phyloP scores from a whole-genome alignment of 1,139 yeast genomes.

The Diutina rugosa region DNA sequence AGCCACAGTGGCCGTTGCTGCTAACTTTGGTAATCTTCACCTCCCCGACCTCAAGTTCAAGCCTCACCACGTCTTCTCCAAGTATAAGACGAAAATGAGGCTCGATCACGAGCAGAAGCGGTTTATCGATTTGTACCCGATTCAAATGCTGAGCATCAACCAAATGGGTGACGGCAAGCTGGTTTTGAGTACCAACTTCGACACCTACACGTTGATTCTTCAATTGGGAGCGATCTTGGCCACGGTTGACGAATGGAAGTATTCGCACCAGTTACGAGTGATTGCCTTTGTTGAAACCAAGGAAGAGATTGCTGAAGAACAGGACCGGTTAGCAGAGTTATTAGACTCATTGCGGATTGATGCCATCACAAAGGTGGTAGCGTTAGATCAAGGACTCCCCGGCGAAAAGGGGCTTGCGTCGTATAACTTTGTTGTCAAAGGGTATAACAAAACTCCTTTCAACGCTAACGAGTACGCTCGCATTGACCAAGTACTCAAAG shows the following conservation, averaged over 20 bases:
- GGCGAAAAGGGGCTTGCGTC: slow-evolving; percentile 25
- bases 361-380: slow-evolving; percentile 61
- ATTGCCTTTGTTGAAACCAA: slow-evolving; percentile 78
- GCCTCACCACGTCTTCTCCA: slow-evolving; percentile 11
- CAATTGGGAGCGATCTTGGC: slow-evolving; percentile 87
- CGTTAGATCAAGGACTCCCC: slow-evolving; percentile 41
- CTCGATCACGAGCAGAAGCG: slow-evolving; percentile 19
- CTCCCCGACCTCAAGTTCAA: slow-evolving; percentile 30
- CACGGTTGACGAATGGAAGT: slow-evolving; percentile 89
- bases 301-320: slow-evolving; percentile 62
- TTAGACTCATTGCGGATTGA: slow-evolving; percentile 71
- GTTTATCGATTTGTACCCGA: slow-evolving; percentile 82
- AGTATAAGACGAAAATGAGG: slow-evolving; percentile 5
- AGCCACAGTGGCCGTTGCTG: slow-evolving; percentile 87
- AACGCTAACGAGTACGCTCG: slow-evolving; percentile 17
- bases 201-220: slow-evolving; percentile 82
- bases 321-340: slow-evolving; percentile 42
- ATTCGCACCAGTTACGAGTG: slow-evolving; percentile 49
- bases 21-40: slow-evolving; percentile 56
- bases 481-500: slow-evolving; percentile 19
- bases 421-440: slow-evolving; percentile 70
- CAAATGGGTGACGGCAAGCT: slow-evolving; percentile 53
- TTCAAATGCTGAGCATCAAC: slow-evolving; percentile 85
- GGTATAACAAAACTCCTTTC: slow-evolving; percentile 23
- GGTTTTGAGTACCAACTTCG: slow-evolving; percentile 77